Evolutionary conservation across 2,329 filamentous ascomycete species (phyloP), one percentile per base, ranked within the genome.

Genomic region (Amauroascus niger): DNA sequence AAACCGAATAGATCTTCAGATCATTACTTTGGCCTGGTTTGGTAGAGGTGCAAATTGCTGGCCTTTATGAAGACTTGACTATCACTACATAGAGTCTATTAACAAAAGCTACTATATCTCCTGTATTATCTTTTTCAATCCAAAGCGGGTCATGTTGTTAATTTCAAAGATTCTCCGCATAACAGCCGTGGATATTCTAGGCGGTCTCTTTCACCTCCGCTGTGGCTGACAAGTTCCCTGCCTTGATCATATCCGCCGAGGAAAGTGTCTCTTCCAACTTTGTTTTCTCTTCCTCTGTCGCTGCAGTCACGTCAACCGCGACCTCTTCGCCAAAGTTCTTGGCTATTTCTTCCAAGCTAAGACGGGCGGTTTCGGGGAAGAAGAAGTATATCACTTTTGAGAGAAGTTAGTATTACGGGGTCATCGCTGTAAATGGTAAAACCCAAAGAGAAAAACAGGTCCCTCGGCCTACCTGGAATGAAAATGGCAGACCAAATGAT

Each of bases 241-340:
- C 44, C 16, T 44, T 44, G 6, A 51, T 24, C 33, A 35, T 8
- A 43, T 51, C 49, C 16, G 14, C 18, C 37, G 49, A 43, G 20
- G 20, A n/a, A 9, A 44, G 24, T 14, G 49, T 51, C 28, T 33
- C 30, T 14, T 43, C 49, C 39, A 51, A 14, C 39, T 40, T 61
- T 39, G 58, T 59, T 22, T 64, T 65, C 56, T 71, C 66, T 39
- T 70, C 68, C 13, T 73, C 73, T 0, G 69, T 70, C 0, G 70
- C 68, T 57, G 74, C 70, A 3, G 69, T 74, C 6, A 75, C 60
- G 43, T 74, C 65, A 3, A 76, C 70, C 0, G 74, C 74, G 6
- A 77, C 73, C 22, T 78, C 74, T 48, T 79, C 76, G 6, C 75
- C 76, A 52, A 78, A 76, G 49, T 70, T 70, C 52, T 68, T 62